A percentile compares a stretch with the other conserved stretches of the same genome.
Evolutionary conservation across 305 asterid genomes (phyloP).

Genomic region (Nicotiana rustica): DNA sequence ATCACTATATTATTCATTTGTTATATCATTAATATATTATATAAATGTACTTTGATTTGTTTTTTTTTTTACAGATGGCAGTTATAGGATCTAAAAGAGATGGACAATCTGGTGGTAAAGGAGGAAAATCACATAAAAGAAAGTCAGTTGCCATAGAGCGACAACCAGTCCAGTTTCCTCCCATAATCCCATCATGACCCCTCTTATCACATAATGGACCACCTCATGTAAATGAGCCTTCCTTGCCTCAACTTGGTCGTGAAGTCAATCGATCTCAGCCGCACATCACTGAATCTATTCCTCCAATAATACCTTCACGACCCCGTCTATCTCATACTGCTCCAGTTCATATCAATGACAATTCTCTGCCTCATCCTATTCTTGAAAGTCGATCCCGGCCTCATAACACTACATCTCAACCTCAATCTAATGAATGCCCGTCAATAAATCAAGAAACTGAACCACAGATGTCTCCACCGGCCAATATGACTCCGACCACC

Average conservation of each 20-base stretch:
- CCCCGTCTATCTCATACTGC: no score
- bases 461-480: no score
- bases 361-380: neutral
- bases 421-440: no score
- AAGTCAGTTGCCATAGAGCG: neutral
- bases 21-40: neutral
- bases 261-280: neutral
- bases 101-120: neutral
- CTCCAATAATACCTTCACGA: no score
- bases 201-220: neutral
- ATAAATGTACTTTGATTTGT: neutral
- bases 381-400: neutral
- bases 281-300: neutral
- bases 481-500: no score
- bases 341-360: no score
- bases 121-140: slow-evolving; percentile 1
- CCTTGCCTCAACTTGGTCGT: neutral
- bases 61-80: neutral
- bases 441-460: no score
- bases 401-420: neutral
- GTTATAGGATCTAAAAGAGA: neutral
- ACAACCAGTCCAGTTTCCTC: neutral
- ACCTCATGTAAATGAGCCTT: neutral
- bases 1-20: no score
- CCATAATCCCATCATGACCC: neutral